Evolutionary conservation across 2,329 filamentous ascomycete genomes (phyloP), one percentile per base, ranked within the genome.

Genomic region (Coniochaeta pulveracea): DNA sequence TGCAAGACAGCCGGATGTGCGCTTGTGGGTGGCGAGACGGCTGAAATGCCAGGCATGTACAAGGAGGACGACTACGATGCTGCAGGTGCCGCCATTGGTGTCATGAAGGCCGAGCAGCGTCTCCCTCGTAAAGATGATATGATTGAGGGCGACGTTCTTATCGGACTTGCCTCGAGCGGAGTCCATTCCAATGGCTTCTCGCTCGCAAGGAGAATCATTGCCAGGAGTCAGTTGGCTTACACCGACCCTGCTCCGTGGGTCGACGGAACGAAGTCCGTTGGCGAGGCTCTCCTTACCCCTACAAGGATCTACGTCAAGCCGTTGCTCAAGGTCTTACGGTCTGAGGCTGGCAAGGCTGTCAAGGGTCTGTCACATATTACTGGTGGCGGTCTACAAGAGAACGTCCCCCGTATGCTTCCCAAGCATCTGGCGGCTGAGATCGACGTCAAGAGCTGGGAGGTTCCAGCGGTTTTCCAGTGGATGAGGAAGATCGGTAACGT

Each of bases 311-410:
- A 98, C 58, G 91, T 96, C 48, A 82, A 81, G 54, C 68, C 81
- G 21, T 61, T 93, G 15, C 72, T 96, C 8, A 69, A 76, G 31
- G 72, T 81, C 1, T 59, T 72, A 15, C 18, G 19, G 10, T 28
- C 32, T 14, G 53, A 64, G 5, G 59, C 71, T 30, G 65, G 69
- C 42, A 61, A 67, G 8, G 63, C 85, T 25, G 67, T 96, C 55
- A 93, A 94, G 63, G 91, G 91, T 34, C 81, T 96, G 56, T 83
- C 91, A 9, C 91, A 98, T 60, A 96, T 98, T 61, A 98, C 91
- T 0, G 91, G 91, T 33, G 91, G 91, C 40, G 91, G 91, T 9
- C 71, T 98, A 14, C 67, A 80, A 12, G 91, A 98, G 60, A 98
- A 98, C 56, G 80, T 98, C 17, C 91, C 91, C 19, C 79, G 91